A percentile compares a stretch with the other conserved stretches of the same genome.
phyloP scores from a whole-genome alignment of 2,329 filamentous ascomycete genomes.

The Grosmannia serpens region DNA sequence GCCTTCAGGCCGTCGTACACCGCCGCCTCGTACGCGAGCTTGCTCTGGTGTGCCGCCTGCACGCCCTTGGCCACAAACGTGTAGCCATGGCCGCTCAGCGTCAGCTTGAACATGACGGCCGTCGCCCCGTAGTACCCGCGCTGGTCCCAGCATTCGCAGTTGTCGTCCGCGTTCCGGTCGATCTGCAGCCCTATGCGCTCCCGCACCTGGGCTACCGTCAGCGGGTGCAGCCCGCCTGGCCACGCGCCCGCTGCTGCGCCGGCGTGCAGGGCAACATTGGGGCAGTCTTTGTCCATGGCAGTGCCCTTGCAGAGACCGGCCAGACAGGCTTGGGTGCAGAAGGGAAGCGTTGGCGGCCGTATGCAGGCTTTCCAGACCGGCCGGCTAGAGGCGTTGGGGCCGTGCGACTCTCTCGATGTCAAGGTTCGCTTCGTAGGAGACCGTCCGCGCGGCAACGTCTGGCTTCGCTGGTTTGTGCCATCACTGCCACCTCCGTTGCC shows the following conservation, averaged over 20 bases:
- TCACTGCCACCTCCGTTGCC: not conserved
- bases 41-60: not conserved
- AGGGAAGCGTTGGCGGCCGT: not conserved
- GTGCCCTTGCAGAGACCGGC: not conserved
- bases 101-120: constrained; percentile 9
- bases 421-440: not conserved
- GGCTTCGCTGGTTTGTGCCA: not conserved
- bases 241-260: not conserved
- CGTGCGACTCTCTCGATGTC: not conserved
- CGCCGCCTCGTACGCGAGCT: constrained; percentile 1
- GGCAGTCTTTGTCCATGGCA: not conserved
- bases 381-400: not conserved
- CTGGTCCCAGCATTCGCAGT: not conserved
- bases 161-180: not conserved
- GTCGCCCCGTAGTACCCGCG: constrained; percentile 1
- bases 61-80: constrained; percentile 10
- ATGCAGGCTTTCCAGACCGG: not conserved
- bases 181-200: not conserved
- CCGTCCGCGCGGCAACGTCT: not conserved
- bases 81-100: constrained; percentile 7
- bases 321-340: not conserved
- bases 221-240: not conserved
- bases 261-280: not conserved
- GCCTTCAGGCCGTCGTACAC: constrained; percentile 4
- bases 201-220: not conserved